Percentiles rank a stretch among this genome's conserved stretches.
Evolutionary conservation across 176 grass and related monocot species (phyloP).

Genomic region (Avena insularis): DNA sequence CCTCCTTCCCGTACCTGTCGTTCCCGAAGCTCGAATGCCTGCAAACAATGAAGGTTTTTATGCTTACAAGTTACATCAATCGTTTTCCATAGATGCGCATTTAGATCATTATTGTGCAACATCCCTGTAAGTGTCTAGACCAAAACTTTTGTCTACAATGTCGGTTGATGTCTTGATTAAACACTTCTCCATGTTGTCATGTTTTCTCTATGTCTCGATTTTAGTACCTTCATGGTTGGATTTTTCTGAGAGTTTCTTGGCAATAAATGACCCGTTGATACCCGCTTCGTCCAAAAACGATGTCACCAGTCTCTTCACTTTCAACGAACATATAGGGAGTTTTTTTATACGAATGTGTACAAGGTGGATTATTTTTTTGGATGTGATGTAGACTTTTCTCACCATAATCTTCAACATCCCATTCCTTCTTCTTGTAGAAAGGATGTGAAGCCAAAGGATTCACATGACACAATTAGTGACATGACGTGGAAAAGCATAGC

Average conservation of each 20-base stretch:
- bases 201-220: neutral
- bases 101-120: neutral
- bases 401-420: neutral
- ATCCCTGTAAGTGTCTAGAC: neutral
- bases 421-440: neutral
- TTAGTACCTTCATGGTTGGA: neutral
- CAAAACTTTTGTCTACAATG: neutral
- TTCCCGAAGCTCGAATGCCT: constrained; percentile 31
- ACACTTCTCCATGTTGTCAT: neutral
- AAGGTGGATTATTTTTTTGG: neutral
- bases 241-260: neutral
- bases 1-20: constrained; percentile 6
- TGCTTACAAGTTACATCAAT: neutral
- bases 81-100: neutral
- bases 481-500: neutral
- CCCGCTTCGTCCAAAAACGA: neutral
- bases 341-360: neutral
- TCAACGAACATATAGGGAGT: neutral
- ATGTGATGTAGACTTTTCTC: neutral
- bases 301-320: neutral
- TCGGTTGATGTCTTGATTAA: neutral
- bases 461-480: neutral
- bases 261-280: neutral
- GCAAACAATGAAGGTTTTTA: neutral
- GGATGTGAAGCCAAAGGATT: neutral